phyloP scores from a whole-genome alignment of 1,284 basidiomycete species.

The Cryptococcus amylolentus region DNA sequence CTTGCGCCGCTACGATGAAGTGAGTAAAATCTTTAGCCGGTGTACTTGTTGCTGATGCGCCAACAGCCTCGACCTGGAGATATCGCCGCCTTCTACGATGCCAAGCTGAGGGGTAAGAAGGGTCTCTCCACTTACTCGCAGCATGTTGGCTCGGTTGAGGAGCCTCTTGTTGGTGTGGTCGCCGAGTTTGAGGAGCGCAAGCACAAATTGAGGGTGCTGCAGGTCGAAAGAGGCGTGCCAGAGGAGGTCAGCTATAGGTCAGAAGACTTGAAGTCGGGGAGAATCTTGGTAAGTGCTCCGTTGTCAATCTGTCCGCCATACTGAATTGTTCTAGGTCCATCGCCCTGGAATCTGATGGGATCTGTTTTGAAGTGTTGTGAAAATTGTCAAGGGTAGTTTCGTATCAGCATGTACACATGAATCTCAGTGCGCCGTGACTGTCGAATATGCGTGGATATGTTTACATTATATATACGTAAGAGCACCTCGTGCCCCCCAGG shows the following conservation, averaged over 20 bases:
- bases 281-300: slow-evolving; percentile 60
- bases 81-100: slow-evolving; percentile 69
- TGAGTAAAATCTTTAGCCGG: slow-evolving; percentile 38
- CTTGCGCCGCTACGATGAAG: slow-evolving; percentile 69
- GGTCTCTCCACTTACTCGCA: slow-evolving; percentile 64
- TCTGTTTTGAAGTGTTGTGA: too few relatives aligned
- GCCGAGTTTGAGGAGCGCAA: slow-evolving; percentile 72
- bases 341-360: too few relatives aligned
- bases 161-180: slow-evolving; percentile 69
- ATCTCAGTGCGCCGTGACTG: too few relatives aligned
- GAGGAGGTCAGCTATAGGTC: slow-evolving; percentile 77
- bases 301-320: background rate
- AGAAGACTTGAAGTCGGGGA: slow-evolving; percentile 82
- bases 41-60: background rate
- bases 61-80: slow-evolving; percentile 68
- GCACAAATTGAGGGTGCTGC: slow-evolving; percentile 73
- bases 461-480: too few relatives aligned
- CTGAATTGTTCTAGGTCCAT: too few relatives aligned
- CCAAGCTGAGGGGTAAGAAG: slow-evolving; percentile 83
- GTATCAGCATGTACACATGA: too few relatives aligned
- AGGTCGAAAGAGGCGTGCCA: slow-evolving; percentile 58
- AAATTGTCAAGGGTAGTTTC: too few relatives aligned
- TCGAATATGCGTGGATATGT: too few relatives aligned
- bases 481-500: too few relatives aligned
- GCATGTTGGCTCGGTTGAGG: slow-evolving; percentile 60